Percentiles rank a stretch among this genome's conserved stretches.
phyloP scores from a whole-genome alignment of 2,329 filamentous ascomycete species.

The Mariannaea elegans region DNA sequence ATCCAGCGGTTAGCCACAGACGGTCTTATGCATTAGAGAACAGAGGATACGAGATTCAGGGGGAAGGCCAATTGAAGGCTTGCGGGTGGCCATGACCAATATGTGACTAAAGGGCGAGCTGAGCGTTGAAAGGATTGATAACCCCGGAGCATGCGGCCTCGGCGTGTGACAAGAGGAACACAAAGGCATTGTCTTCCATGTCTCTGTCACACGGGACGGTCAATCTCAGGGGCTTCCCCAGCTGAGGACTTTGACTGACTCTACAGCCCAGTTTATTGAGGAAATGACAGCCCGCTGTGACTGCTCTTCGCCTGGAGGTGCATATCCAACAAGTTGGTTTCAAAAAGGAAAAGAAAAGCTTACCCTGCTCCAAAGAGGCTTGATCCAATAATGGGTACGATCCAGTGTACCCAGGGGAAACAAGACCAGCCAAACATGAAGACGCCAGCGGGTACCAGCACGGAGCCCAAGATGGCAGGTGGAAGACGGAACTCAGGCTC shows the following conservation, averaged over 20 bases:
- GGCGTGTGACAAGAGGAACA: conserved; percentile 22
- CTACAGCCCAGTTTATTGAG: background rate
- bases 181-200: background rate
- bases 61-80: background rate
- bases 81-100: conserved; percentile 43
- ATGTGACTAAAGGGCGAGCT: conserved; percentile 39
- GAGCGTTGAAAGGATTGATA: conserved; percentile 10
- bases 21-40: conserved; percentile 20
- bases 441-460: conserved; percentile 81
- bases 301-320: background rate
- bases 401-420: conserved; percentile 78
- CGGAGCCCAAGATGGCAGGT: conserved; percentile 75
- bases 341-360: conserved; percentile 45
- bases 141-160: conserved; percentile 20
- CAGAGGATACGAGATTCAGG: conserved; percentile 33
- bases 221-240: background rate
- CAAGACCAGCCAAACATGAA: conserved; percentile 93
- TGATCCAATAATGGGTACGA: conserved; percentile 77
- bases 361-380: conserved; percentile 76
- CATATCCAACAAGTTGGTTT: background rate
- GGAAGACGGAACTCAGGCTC: conserved; percentile 91
- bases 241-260: background rate
- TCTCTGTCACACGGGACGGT: conserved; percentile 8
- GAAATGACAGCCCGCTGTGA: conserved; percentile 11
- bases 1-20: conserved; percentile 39